Conservation (phyloP, 805 yeast genomes). For the Millerozyma miso region DNA sequence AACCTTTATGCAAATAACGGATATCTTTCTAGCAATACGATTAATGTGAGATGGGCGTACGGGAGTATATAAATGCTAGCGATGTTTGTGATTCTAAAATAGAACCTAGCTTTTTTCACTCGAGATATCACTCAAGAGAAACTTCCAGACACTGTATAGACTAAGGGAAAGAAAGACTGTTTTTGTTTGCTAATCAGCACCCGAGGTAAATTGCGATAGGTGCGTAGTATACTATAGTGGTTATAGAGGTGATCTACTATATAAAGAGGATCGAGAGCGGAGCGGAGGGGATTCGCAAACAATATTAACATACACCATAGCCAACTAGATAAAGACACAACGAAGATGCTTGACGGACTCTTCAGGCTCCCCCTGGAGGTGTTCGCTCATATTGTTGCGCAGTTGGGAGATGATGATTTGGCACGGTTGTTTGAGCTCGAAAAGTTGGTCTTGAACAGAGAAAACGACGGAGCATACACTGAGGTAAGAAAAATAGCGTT, state of each 20-base stretch:
- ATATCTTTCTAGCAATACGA: not conserved
- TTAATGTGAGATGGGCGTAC: not conserved
- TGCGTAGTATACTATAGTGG: not conserved
- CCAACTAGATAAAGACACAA: not conserved
- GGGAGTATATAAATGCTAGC: not conserved
- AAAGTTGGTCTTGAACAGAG: not conserved
- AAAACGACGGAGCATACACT: not conserved
- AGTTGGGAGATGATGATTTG: not conserved
- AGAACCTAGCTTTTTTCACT: no score
- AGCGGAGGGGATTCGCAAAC: not conserved
- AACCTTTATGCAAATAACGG: not conserved
- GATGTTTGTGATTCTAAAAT: no score
- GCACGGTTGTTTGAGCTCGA: not conserved
- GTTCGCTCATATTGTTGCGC: not conserved
- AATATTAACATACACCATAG: not conserved
- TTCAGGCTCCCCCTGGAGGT: not conserved
- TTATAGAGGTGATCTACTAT: not conserved
- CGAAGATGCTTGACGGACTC: not conserved
- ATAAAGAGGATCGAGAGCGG: not conserved
- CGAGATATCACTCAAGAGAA: no score
- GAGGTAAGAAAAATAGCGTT: not conserved
- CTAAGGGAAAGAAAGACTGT: no score
- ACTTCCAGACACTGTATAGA: no score
- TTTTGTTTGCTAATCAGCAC: not conserved
- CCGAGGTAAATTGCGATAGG: not conserved